Conservation (phyloP, 2,329 filamentous ascomycete genomes). For the Fusarium lateritium region DNA sequence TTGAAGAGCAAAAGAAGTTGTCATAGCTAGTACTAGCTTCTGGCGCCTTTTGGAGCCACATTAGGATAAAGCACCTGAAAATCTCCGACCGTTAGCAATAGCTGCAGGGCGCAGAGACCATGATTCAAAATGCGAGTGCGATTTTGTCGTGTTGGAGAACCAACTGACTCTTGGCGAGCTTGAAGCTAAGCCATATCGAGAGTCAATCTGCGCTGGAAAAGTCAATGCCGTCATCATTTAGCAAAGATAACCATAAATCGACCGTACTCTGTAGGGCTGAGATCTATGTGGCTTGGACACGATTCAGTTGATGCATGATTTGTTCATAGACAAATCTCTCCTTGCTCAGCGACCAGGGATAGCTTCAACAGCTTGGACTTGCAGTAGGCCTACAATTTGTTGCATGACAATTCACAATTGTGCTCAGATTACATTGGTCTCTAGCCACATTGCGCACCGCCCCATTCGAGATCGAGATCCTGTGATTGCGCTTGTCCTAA, state of each 20-base stretch:
- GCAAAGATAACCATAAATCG: too few relatives aligned
- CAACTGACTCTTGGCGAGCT: neutral
- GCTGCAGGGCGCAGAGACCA: neutral
- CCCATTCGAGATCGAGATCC: too few relatives aligned
- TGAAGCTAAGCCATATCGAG: conserved; percentile 22
- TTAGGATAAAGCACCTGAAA: neutral
- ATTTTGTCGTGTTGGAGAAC: neutral
- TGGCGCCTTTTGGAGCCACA: neutral
- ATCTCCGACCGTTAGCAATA: neutral
- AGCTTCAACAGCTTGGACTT: too few relatives aligned
- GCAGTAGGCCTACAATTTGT: too few relatives aligned
- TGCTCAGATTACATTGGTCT: too few relatives aligned
- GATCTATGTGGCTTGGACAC: too few relatives aligned
- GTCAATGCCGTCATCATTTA: conserved; percentile 35
- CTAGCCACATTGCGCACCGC: too few relatives aligned
- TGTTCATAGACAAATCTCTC: too few relatives aligned
- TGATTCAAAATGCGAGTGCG: conserved; percentile 3
- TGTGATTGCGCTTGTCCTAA: too few relatives aligned
- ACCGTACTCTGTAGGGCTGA: neutral
- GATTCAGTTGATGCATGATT: too few relatives aligned
- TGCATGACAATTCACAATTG: too few relatives aligned
- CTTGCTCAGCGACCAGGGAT: too few relatives aligned
- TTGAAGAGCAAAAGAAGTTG: neutral
- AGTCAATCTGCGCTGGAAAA: conserved; percentile 32
- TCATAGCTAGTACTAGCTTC: neutral